Evolutionary conservation across 805 yeast genomes (phyloP).

Genomic region (Saturnispora silvae): DNA sequence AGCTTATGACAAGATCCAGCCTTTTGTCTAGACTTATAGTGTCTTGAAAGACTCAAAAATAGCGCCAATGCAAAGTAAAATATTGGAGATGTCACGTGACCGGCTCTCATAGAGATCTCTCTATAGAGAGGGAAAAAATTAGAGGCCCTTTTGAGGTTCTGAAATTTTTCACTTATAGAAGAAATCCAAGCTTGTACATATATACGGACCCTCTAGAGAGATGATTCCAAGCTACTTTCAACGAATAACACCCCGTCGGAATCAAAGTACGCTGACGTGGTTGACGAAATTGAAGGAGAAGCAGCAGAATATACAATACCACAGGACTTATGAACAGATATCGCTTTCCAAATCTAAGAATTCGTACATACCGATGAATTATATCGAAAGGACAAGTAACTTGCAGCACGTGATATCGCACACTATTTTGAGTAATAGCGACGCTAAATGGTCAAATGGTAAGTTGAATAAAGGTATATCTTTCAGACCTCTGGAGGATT

Average conservation of each 20-base stretch:
- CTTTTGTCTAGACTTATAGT: too few species aligned
- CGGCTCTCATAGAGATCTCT: too few species aligned
- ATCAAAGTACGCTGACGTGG: slow-evolving; percentile 4
- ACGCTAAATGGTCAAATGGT: not conserved
- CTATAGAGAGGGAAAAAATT: too few species aligned
- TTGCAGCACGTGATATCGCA: slow-evolving; percentile 9
- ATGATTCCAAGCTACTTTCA: not conserved
- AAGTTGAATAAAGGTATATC: slow-evolving; percentile 2
- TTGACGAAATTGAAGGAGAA: slow-evolving; percentile 6
- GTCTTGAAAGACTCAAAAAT: too few species aligned
- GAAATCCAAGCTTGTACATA: not conserved
- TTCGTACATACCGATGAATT: not conserved
- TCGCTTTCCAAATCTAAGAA: not conserved
- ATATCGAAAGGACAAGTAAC: slow-evolving; percentile 8
- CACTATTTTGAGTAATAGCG: not conserved
- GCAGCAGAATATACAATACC: slow-evolving; percentile 8
- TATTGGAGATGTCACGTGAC: too few species aligned
- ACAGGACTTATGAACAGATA: slow-evolving; percentile 4
- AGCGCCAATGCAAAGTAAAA: too few species aligned
- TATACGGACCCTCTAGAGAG: too few species aligned
- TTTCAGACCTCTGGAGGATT: slow-evolving; percentile 9
- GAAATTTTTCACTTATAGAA: not conserved
- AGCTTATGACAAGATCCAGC: too few species aligned
- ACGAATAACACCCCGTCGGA: not conserved
- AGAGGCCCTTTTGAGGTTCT: too few species aligned